These are phyloP conservation scores for Sapria himalayana DNA, from an alignment of 345 rosid species.

Conservation along the genomic window DNA sequence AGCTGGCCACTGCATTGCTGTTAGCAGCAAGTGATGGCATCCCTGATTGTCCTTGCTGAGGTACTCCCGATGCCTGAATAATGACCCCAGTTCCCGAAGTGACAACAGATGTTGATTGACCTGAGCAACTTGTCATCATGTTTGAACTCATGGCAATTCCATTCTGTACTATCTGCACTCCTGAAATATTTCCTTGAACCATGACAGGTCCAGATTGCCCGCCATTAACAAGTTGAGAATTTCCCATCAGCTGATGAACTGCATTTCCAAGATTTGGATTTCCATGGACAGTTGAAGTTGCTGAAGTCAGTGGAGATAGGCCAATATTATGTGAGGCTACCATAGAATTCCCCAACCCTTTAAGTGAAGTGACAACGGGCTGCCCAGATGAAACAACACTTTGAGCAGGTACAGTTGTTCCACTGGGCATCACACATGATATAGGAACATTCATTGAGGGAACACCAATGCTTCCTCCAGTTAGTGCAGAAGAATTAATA, in stretches of 20 bases:
- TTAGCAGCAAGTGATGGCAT: constrained; percentile 43
- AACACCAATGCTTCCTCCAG: constrained; percentile 73
- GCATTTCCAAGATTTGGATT: constrained; percentile 51
- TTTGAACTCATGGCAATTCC: constrained; percentile 65
- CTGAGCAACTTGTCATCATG: constrained; percentile 50
- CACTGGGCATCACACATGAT: constrained; percentile 91
- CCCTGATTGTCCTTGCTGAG: constrained; percentile 50
- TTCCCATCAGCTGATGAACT: constrained; percentile 51
- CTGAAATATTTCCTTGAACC: constrained; percentile 72
- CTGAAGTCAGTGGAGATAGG: constrained; percentile 30
- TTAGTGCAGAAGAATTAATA: constrained; percentile 67
- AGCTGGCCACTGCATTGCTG: constrained; percentile 41
- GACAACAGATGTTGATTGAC: constrained; percentile 42
- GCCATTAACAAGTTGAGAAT: constrained; percentile 29
- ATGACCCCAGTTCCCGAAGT: constrained; percentile 56
- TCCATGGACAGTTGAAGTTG: constrained; percentile 41
- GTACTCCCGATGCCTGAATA: constrained; percentile 86
- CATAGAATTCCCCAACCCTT: constrained; percentile 43
- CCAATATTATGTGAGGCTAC: constrained; percentile 48
- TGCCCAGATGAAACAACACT: constrained; percentile 61
- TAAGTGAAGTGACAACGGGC: constrained; percentile 31
- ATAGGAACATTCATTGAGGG: constrained; percentile 81
- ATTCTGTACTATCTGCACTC: constrained; percentile 56
- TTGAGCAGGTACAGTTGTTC: constrained; percentile 72
- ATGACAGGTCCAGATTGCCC: constrained; percentile 35